These are phyloP conservation scores for Mortierella sp. DNA, from an alignment of 371 early-diverging fungal genomes.

Conservation along the genomic window DNA sequence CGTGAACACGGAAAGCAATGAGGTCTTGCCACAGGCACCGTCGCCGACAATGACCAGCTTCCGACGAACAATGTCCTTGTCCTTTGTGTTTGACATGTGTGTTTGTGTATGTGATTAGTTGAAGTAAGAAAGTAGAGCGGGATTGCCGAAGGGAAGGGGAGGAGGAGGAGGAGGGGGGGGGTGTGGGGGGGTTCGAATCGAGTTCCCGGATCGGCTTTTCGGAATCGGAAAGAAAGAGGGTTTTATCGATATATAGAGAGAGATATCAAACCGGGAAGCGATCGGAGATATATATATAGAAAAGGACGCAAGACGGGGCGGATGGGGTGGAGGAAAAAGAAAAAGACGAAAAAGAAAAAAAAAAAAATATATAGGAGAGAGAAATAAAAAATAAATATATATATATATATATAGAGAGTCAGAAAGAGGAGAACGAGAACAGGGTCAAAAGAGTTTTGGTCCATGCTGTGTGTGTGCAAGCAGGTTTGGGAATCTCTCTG, in stretches of 20 bases:
- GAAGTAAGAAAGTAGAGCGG: background rate
- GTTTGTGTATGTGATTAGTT: background rate
- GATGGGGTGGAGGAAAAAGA: background rate
- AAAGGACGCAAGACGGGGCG: background rate
- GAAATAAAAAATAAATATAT: too few relatives aligned
- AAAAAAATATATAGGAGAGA: too few relatives aligned
- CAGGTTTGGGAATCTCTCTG: too few relatives aligned
- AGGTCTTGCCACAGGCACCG: conserved; percentile 77
- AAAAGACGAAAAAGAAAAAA: background rate
- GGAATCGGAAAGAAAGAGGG: background rate
- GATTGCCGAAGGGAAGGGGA: background rate
- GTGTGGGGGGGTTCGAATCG: background rate
- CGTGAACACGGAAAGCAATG: conserved; percentile 65
- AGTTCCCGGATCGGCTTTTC: conserved; percentile 18
- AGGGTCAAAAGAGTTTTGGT: too few relatives aligned
- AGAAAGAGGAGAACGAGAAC: background rate
- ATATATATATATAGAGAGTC: too few relatives aligned
- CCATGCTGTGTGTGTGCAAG: too few relatives aligned
- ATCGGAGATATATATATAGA: background rate
- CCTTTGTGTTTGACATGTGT: conserved; percentile 10
- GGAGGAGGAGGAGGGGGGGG: background rate
- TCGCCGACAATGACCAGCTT: conserved; percentile 76
- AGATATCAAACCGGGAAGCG: background rate
- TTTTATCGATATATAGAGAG: too few relatives aligned
- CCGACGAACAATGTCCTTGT: conserved; percentile 55